Evolutionary conservation across 305 asterid species (phyloP), one percentile per base, ranked within the genome.

Genomic region (Fraxinus platypoda): DNA sequence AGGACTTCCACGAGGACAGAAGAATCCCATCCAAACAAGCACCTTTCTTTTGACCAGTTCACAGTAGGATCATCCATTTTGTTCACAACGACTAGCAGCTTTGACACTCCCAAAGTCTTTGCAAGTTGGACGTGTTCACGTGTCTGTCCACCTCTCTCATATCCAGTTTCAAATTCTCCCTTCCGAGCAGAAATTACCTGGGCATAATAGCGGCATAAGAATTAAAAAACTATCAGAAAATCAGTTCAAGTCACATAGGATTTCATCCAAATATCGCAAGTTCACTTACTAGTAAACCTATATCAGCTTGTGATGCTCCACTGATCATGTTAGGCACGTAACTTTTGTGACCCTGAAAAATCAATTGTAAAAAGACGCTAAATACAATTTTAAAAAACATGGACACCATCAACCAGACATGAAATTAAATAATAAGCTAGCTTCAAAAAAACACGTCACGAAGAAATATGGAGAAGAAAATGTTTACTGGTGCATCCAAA

Each of bases 31-130:
- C 57, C 23, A 4, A 80, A 83, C 74, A 64, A 66, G 30, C 76
- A 94, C 98, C 99, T 96, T 87, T 93, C 97, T 89, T 92, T 94
- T 59, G 98, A 91, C 99, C 99, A 96, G 85, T 89, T 83, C 34
- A 96, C 99, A 52, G 98, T 96, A 83, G 93, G 97, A n/a, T 97
- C 99, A 15, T 94, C 99, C 99, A 97, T 94, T 87, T 94, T 97
- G 90, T 97, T 97, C 77, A 97, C 97, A 76, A 91, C 99, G 76
- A 97, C 97, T 72, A 96, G 87, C 82, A 96, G 91, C 91, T 93
- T 96, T 76, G 99, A 83, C 77, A 97, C 98, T 25, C 98, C 98
- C 80, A 96, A 88, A 33, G 99, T 96, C 89, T 94, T 96, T 37
- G 99, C 99, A 77, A 96, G 97, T 81, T 92, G 99, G 75, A 97